phyloP scores from a whole-genome alignment of 305 asterid genomes.

The Euphrasia arctica region DNA sequence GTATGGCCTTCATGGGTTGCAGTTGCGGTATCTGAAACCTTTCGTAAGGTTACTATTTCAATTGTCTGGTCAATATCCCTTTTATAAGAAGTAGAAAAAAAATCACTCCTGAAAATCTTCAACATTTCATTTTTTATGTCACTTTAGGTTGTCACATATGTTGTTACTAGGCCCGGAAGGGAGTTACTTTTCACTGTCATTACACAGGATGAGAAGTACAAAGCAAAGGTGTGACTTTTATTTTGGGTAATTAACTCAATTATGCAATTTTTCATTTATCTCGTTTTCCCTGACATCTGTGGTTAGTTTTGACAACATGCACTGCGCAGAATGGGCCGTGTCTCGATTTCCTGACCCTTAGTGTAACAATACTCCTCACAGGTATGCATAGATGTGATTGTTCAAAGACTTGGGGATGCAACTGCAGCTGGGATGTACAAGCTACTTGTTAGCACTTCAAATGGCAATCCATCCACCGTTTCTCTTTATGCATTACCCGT shows the following conservation, averaged over 20 bases:
- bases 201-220: constrained; percentile 94
- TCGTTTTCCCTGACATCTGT: constrained; percentile 1
- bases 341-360: constrained; percentile 12
- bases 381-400: constrained; percentile 97
- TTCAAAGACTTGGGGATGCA: constrained; percentile 97
- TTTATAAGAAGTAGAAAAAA: not conserved
- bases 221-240: constrained; percentile 66
- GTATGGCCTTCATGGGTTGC: constrained; percentile 92
- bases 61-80: not conserved
- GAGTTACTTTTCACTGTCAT: constrained; percentile 94
- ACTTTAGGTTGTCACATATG: constrained; percentile 79
- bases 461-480: constrained; percentile 60
- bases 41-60: constrained; percentile 65
- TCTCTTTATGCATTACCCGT: constrained; percentile 82
- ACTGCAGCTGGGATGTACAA: constrained; percentile 96
- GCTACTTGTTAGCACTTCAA: constrained; percentile 60
- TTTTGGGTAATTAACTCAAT: not conserved
- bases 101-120: not conserved
- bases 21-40: constrained; percentile 82
- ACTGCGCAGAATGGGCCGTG: not conserved
- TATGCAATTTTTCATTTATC: not conserved
- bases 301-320: not conserved
- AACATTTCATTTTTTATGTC: constrained; percentile 7
- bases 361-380: constrained; percentile 26
- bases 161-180: constrained; percentile 91